Evolutionary conservation across 306 rosid species (phyloP), one percentile per base, ranked within the genome.

Genomic region (Delonix regia): DNA sequence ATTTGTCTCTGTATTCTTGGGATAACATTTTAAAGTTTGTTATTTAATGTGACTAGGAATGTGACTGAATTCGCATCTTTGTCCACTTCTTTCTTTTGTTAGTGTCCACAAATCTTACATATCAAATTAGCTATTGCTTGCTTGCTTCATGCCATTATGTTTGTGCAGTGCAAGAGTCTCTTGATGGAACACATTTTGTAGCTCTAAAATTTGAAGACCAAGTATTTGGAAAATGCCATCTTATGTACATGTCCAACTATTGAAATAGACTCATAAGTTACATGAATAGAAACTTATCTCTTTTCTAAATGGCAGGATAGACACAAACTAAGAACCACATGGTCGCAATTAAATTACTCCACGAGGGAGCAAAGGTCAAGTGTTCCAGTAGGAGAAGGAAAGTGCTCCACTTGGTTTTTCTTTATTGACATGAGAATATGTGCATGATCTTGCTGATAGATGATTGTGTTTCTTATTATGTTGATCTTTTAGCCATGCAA

Each of bases 401-500:
- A 83, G 55, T 72, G 68, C 63, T 41, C 77, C 83, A 80, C 80
- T 73, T 25, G 85, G 34, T 80, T 34, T 59, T 55, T 67, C 30
- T 68, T 69, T 55, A 80, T 33, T 69, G 68, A 49, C 44, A 16
- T 18, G 45, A 75, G 39, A 49, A 57, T 65, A 39, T 38, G 18
- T 30, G n/a, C 48, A 51, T 25, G 63, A 44, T 52, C 27, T 25
- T 56, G 56, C 41, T 63, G 74, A 79, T 72, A 77, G 51, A 60
- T 51, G 67, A 79, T 72, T 77, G 28, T 71, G 78, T 78, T 74
- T 77, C 33, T 77, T 53, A 57, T 59, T 74, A 47, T 78, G 83
- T 73, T 38, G 42, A 38, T 52, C 60, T 74, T 84, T 76, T 77
- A 45, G 68, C 69, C 82, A 63, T 75, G 83, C 87, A 77, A 82